These are phyloP conservation scores for Leishmania major DNA, from an alignment of 208 protist species.

Conservation along the genomic window DNA sequence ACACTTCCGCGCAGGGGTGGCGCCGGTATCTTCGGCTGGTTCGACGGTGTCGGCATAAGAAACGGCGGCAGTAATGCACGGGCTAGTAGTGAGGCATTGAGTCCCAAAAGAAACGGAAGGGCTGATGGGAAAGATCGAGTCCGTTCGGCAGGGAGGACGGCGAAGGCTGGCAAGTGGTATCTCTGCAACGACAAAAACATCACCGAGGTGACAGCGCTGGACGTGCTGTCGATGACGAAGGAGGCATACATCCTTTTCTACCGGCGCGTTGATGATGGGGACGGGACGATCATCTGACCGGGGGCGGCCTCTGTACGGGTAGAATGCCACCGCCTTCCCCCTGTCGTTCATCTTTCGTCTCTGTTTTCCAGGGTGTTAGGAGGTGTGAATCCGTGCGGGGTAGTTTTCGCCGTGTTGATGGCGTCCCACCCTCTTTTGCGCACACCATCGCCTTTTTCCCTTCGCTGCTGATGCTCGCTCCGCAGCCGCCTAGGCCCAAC, in stretches of 20 bases:
- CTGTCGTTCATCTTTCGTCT: not conserved
- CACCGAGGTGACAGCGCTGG: constrained; percentile 28
- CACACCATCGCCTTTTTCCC: not conserved
- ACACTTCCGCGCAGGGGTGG: too few species aligned
- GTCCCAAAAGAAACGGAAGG: not conserved
- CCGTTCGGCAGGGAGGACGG: not conserved
- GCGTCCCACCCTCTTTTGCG: not conserved
- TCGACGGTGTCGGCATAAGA: not conserved
- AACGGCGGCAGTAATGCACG: not conserved
- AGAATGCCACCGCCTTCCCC: not conserved
- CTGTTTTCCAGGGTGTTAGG: not conserved
- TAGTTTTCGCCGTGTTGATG: not conserved
- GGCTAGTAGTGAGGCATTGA: too few species aligned
- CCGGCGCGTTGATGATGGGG: constrained; percentile 10
- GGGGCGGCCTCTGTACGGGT: not conserved
- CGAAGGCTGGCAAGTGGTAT: constrained; percentile 51
- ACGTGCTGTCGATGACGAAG: constrained; percentile 47
- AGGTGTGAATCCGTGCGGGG: not conserved
- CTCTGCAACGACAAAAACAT: constrained; percentile 81
- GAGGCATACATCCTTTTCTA: constrained; percentile 89
- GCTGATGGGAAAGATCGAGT: not conserved
- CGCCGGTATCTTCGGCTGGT: not conserved
- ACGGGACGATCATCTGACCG: not conserved
- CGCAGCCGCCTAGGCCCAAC: not conserved
- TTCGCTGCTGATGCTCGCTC: not conserved